Base-by-base conservation (phyloP, 352 stramenopile species). In the Saprolegnia parasitica region DNA sequence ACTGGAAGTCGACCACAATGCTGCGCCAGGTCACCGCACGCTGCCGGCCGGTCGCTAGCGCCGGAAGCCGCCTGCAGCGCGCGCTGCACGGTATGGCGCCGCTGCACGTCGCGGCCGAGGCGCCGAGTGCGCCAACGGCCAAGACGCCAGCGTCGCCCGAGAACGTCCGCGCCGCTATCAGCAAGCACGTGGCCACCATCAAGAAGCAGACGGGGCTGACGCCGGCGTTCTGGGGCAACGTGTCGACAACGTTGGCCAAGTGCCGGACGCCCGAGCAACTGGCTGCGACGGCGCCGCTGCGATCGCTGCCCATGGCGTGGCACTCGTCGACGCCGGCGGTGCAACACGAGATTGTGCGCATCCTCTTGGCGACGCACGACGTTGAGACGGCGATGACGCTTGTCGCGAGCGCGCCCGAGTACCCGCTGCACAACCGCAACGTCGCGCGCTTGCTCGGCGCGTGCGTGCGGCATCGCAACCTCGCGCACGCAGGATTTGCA, bases 401-500 rank as follows among this genome's bases (percentile, higher is more conserved):
- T 3, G 52, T 60, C 35, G 24, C 3, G 24, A 20, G 11, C 4
- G 35, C 24, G 16, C 24, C 24, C 13, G 52, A 35, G 35, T 39
- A 62, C 29, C 50, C 63, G n/a, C 42, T 70, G 45, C 47, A 52
- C 15, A 61, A n/a, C n/a, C 63, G 50, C 46, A 70, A 52, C n/a
- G 16, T 70, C 18, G 47, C 46, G 35, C 63, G 63, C 5, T n/a
- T 70, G 13, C 63, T 70, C 23, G 63, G 63, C 5, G 63, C 63
- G 40, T 70, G 63, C 26, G 63, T 56, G 1, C 63, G 63, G 10
- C 11, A 55, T 5, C 32, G 21, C 1, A 50, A 18, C 49, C 23
- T 42, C 11, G n/a, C 42, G 21, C 4, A 13, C 5, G 42, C 45
- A 23, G 86, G 79, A 24, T 87, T 88, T 68, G 68, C 78, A 45